Base-by-base conservation (phyloP, 768 basidiomycete genomes). In the Termitomyces sp. region DNA sequence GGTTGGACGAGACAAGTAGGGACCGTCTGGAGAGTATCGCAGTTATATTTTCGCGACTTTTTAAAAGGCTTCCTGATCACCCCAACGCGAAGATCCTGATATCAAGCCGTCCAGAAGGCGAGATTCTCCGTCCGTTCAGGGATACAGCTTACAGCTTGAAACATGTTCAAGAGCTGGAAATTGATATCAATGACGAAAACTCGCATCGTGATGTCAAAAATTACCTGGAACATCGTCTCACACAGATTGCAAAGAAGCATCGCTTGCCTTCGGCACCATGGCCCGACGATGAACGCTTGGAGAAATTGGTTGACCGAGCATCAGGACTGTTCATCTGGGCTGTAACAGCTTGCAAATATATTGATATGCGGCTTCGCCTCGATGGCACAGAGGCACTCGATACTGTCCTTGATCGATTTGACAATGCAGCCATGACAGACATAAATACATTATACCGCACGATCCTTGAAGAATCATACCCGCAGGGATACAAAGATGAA, bases 51-150 rank as follows among this genome's bases (percentile, higher is more conserved):
- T 30, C 30, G 7, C 30, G 30, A 30, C 30, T 30, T 30, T 30
- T 30, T 30, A 30, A 3, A 30, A 30, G 30, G 30, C 30, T 30
- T 30, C 30, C 30, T 30, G 30, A 30, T 30, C 7, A 7, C 30
- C 30, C 30, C 30, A 30, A 30, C 7, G 30, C 59, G 46, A 63
- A 63, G 32, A 51, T 65, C 32, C 55, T 63, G 20, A 57, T 65
- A 42, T 63, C 64, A 4, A 65, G 65, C 40, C 57, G 65, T 33
- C 54, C 65, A 4, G 65, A 66, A 26, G 58, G 60, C 47, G 60
- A 62, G 24, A 66, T 66, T 33, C 42, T 27, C 14, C 60, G 48
- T 14, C 47, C 60, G 26, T 64, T 66, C 47, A 27, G 34, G 5
- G 26, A 33, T 22, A 26, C 46, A 7, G 36, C 52, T 49, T 20